Conservation (phyloP, 805 yeast genomes). For the Monosporozyma siamensis region DNA sequence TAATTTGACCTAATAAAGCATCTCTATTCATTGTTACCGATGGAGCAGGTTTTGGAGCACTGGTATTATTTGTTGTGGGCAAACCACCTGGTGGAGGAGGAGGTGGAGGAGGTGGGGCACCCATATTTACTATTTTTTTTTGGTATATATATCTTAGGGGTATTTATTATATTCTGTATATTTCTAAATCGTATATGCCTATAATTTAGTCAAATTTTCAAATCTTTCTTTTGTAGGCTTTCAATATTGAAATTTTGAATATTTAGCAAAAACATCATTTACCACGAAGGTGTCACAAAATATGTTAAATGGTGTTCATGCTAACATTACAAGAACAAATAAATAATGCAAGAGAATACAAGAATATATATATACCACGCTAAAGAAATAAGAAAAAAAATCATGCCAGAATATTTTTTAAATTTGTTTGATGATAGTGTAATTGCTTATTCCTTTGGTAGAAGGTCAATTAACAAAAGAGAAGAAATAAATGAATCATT, state of each 20-base stretch:
- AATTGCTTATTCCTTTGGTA: neutral
- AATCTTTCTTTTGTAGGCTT: no score
- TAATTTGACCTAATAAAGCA: slow-evolving; percentile 71
- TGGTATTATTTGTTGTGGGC: slow-evolving; percentile 15
- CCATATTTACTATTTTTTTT: neutral
- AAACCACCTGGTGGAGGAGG: slow-evolving; percentile 38
- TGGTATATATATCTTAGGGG: neutral
- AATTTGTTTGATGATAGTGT: neutral
- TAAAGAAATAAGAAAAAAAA: neutral
- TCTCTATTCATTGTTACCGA: slow-evolving; percentile 35
- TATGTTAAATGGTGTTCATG: no score
- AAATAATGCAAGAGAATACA: neutral
- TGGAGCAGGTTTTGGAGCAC: slow-evolving; percentile 27
- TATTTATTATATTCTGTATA: neutral
- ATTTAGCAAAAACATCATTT: no score
- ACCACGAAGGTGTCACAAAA: no score
- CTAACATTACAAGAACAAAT: no score
- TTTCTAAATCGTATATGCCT: no score
- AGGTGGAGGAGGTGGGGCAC: slow-evolving; percentile 43
- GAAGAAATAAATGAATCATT: neutral
- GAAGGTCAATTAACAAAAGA: neutral
- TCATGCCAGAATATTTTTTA: neutral
- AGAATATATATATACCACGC: neutral
- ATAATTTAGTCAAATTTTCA: no score
- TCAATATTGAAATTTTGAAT: no score